Evolutionary conservation across 2,329 filamentous ascomycete species (phyloP).

Genomic region (Leptographium flavum): DNA sequence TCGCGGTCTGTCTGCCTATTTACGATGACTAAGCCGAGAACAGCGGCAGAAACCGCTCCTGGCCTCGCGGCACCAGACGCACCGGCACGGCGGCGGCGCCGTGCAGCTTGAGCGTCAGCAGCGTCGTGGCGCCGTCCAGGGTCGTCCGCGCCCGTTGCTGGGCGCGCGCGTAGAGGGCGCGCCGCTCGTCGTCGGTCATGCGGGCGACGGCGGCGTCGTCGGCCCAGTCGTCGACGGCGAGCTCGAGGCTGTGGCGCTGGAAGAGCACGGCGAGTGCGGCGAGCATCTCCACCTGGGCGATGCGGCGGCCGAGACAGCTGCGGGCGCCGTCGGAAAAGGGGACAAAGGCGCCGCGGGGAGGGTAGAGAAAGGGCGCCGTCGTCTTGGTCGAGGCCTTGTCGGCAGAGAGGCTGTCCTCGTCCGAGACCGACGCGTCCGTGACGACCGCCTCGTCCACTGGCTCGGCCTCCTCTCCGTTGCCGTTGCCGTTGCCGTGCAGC

Average conservation of each 20-base stretch:
- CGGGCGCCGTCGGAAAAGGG: slow-evolving; percentile 45
- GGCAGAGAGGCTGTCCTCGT: neutral
- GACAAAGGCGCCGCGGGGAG: slow-evolving; percentile 38
- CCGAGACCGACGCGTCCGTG: slow-evolving; percentile 38
- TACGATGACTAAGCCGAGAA: neutral
- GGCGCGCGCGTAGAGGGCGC: slow-evolving; percentile 45
- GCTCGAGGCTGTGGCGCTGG: slow-evolving; percentile 50
- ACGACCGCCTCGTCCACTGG: slow-evolving; percentile 43
- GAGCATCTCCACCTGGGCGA: slow-evolving; percentile 45
- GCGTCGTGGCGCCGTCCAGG: slow-evolving; percentile 39
- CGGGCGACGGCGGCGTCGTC: slow-evolving; percentile 35
- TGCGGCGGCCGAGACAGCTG: slow-evolving; percentile 41
- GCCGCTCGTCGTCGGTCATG: slow-evolving; percentile 32
- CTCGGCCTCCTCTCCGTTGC: slow-evolving; percentile 22
- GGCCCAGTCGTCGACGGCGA: slow-evolving; percentile 48
- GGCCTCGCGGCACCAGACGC: slow-evolving; percentile 52
- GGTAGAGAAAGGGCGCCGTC: slow-evolving; percentile 36
- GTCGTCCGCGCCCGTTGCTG: slow-evolving; percentile 36
- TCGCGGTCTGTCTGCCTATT: too few relatives aligned
- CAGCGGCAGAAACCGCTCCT: slow-evolving; percentile 49
- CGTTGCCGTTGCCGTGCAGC: slow-evolving; percentile 27
- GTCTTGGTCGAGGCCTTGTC: neutral
- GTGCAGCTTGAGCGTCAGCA: slow-evolving; percentile 60
- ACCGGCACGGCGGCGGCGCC: slow-evolving; percentile 46
- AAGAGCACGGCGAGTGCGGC: slow-evolving; percentile 40